phyloP scores from a whole-genome alignment of 1,284 basidiomycete species.

The Sparassis latifolia region DNA sequence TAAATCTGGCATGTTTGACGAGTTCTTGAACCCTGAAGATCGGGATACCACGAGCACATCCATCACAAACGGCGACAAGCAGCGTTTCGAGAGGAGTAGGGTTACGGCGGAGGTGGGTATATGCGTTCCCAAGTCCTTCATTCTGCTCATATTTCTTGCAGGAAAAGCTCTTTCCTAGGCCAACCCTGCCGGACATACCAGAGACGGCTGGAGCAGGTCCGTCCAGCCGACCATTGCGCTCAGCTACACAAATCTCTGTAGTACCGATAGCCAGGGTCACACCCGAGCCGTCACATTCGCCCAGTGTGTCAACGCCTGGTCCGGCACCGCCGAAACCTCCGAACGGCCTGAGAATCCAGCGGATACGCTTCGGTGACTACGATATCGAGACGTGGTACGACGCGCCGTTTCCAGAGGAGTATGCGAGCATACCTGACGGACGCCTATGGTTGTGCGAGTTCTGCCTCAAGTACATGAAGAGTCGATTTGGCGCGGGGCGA shows the following conservation, averaged over 20 bases:
- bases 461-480: constrained; percentile 99
- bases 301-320: constrained; percentile 34
- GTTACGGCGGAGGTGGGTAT: constrained; percentile 59
- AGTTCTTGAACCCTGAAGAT: constrained; percentile 65
- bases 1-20: constrained; percentile 70
- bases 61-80: constrained; percentile 63
- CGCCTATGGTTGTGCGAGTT: constrained; percentile 96
- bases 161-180: constrained; percentile 47
- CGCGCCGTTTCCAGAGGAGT: constrained; percentile 98
- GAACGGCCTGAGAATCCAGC: constrained; percentile 65
- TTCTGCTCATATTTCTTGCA: constrained; percentile 18
- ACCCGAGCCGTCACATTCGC: constrained; percentile 26
- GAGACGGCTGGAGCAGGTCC: constrained; percentile 49
- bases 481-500: constrained; percentile 79
- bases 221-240: constrained; percentile 61
- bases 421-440: constrained; percentile 89
- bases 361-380: constrained; percentile 88
- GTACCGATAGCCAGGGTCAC: constrained; percentile 13
- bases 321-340: constrained; percentile 30
- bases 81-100: constrained; percentile 71
- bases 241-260: constrained; percentile 33
- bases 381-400: constrained; percentile 99
- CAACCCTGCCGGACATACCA: constrained; percentile 29
- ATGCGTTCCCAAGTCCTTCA: not conserved
- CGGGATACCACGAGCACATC: constrained; percentile 74